Base-by-base conservation (phyloP, 768 basidiomycete genomes). In the Guyanaporus albipodus region DNA sequence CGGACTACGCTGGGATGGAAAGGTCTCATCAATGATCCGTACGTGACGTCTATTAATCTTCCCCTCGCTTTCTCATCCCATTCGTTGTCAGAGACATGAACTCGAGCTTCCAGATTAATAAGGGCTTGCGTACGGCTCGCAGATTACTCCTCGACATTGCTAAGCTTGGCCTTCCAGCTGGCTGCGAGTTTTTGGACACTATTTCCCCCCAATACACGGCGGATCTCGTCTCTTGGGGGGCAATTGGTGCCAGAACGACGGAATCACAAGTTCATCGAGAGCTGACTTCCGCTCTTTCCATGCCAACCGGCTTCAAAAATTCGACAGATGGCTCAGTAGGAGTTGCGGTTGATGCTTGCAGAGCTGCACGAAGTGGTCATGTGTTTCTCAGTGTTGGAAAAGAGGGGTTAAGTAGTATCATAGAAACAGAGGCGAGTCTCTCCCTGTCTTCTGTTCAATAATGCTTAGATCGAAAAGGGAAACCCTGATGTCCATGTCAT, bases 1-100 rank as follows among this genome's bases (percentile, higher is more conserved):
- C 78, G 95, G 24, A 98, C 95, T 7, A 97, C 95, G 0, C 87
- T 98, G 38, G 96, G 96, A 22, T 99, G 95, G 95, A 99, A 99
- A 67, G 95, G 95, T 29, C 80, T 98, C 52, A 97, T 98, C 70
- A 98, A 97, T 62, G 93, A 97, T 60, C 94, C 95, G 64, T 66
- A 49, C 10, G 64, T 6, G 9, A n/a, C 19, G 2, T 28, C 19
- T 38, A 21, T n/a, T 6, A 6, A 34, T 34, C 12, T 8, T 15
- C 2, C 22, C 10, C 6, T 32, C 22, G n/a, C 38, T 35, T 28
- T 35, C 46, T 57, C 19, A 59, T 8, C 0, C 10, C 14, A 3
- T 15, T 23, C 21, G 9, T 29, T 8, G 6, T 27, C 40, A 66
- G 64, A 6, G 89, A 91, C 44, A 83, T 97, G 73, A 93, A 97